These are phyloP conservation scores for Xylaria castorea DNA, from an alignment of 495 filamentous ascomycete genomes.

Conservation along the genomic window DNA sequence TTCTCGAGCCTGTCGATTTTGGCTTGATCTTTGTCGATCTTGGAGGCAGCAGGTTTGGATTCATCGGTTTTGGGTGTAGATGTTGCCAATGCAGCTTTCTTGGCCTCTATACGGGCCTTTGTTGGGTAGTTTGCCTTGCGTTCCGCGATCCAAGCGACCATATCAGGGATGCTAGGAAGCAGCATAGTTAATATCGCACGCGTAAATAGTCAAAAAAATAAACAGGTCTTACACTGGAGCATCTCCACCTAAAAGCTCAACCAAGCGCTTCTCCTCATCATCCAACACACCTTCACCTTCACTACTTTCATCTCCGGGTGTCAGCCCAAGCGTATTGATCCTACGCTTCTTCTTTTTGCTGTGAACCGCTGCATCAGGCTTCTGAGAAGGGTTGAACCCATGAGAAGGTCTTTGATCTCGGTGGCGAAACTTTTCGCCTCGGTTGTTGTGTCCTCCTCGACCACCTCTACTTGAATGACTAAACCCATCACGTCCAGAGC, in stretches of 20 bases:
- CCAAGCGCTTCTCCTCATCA: slow-evolving; percentile 74
- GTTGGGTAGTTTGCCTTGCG: slow-evolving; percentile 81
- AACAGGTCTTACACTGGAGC: slow-evolving; percentile 51
- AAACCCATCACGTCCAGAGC: slow-evolving; percentile 55
- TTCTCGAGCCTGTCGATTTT: slow-evolving; percentile 58
- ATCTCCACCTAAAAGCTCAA: slow-evolving; percentile 62
- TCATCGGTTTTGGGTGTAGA: slow-evolving; percentile 35
- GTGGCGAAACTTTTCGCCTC: slow-evolving; percentile 55
- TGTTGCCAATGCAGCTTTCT: slow-evolving; percentile 46
- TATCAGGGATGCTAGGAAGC: slow-evolving; percentile 65
- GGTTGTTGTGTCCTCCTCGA: slow-evolving; percentile 58
- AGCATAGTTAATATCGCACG: slow-evolving; percentile 32
- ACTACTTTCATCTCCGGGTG: slow-evolving; percentile 66
- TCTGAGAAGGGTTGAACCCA: slow-evolving; percentile 60
- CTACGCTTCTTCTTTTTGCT: slow-evolving; percentile 79
- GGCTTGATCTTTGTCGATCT: slow-evolving; percentile 52
- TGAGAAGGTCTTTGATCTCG: slow-evolving; percentile 46
- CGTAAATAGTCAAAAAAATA: slow-evolving; percentile 15
- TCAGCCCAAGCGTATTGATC: slow-evolving; percentile 81
- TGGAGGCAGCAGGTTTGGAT: slow-evolving; percentile 27
- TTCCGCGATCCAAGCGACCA: slow-evolving; percentile 81
- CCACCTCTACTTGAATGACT: slow-evolving; percentile 50
- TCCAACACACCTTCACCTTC: slow-evolving; percentile 71
- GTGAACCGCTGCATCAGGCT: slow-evolving; percentile 63
- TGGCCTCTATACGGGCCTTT: slow-evolving; percentile 62